Evolutionary conservation across 1,284 basidiomycete genomes (phyloP), one percentile per base, ranked within the genome.

Genomic region (Ustilago sp.): DNA sequence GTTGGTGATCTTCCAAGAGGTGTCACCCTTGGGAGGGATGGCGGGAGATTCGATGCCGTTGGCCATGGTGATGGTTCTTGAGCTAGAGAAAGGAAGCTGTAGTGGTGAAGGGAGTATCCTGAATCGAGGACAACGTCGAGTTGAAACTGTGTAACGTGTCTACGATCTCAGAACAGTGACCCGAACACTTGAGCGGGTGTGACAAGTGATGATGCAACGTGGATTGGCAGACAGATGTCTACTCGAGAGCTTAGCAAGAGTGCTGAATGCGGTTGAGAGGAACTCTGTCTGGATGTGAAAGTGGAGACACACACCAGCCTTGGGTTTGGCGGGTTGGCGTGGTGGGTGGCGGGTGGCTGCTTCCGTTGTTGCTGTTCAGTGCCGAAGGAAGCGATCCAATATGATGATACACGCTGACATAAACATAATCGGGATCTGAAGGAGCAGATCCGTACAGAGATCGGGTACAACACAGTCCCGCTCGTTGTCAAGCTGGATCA

Each of bases 1-100:
- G 65, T 72, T 69, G 39, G 84, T 85, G 78, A 85, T 77, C 70
- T 74, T 77, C 75, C 75, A 77, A 23, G 67, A 77, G 55, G 70
- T 69, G 54, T 77, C 75, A 12, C 70, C 75, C 70, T 77, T 67
- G 63, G 62, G 56, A 39, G 69, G 63, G 48, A 63, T 12, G 15
- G 65, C 31, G 3, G 58, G 32, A 15, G 67, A 45, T 48, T 70
- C 68, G 45, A 28, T 48, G n/a, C 70, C 64, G 64, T 60, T 64
- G 23, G 64, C 32, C 73, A 75, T 75, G 45, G 5, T 75, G 61
- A 38, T 3, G 8, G 6, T 13, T 9, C 8, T 28, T 8, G 34
- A 19, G 52, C 9, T 11, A 8, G 34, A 28, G 35, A 19, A n/a
- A 41, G 35, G 13, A 36, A 43, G 56, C 54, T 63, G 50, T 34